Conservation (phyloP, 495 filamentous ascomycete genomes). For the Trichocladium uniseriatum region DNA sequence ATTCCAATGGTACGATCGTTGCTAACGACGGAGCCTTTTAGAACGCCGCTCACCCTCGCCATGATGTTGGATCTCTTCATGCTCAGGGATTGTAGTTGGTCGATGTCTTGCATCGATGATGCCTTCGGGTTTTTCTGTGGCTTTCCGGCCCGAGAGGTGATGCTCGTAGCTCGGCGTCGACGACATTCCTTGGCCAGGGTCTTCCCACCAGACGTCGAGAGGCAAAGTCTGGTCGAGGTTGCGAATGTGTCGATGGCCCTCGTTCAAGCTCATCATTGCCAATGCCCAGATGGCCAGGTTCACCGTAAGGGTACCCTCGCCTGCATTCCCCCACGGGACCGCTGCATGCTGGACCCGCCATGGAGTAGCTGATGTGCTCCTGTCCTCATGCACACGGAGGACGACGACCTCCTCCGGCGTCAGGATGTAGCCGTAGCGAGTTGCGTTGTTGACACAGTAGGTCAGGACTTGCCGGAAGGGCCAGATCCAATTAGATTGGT, state of each 20-base stretch:
- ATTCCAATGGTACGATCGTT: too few relatives aligned
- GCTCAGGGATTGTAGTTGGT: too few relatives aligned
- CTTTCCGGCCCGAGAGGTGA: neutral
- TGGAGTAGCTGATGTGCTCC: neutral
- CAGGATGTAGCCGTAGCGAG: neutral
- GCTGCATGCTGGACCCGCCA: neutral
- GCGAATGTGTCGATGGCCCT: neutral
- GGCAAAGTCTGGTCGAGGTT: neutral
- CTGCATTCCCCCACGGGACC: neutral
- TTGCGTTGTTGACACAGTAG: neutral
- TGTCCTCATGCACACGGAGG: neutral
- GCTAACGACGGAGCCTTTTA: too few relatives aligned
- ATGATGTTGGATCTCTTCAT: too few relatives aligned
- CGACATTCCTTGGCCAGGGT: neutral
- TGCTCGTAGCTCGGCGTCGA: neutral
- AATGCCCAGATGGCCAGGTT: neutral
- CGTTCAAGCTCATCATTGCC: neutral
- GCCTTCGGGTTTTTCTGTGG: neutral
- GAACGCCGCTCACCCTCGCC: too few relatives aligned
- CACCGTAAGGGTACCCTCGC: neutral
- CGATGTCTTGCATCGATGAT: too few relatives aligned
- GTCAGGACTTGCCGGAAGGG: too few relatives aligned
- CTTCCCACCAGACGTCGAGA: neutral
- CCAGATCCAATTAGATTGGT: too few relatives aligned
- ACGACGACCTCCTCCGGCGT: neutral